Conservation (phyloP, 345 rosid species). For the Orychophragmus violaceus region DNA sequence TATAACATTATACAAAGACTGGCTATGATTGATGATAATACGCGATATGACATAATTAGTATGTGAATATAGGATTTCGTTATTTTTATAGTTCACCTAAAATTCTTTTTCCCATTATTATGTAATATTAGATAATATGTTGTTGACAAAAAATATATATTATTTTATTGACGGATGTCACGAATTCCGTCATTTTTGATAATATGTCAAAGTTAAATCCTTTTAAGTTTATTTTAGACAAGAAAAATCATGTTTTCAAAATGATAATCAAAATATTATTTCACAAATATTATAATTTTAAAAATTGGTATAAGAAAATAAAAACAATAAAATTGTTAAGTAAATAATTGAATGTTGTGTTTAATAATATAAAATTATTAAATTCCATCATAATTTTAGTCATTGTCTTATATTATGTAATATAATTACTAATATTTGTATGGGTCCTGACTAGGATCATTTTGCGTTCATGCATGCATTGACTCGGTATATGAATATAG, state of each 20-base stretch:
- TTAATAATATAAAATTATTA: neutral
- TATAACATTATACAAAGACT: neutral
- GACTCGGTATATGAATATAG: neutral
- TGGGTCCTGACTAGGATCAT: neutral
- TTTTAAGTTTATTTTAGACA: too few species aligned
- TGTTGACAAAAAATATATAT: too few species aligned
- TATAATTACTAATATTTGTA: neutral
- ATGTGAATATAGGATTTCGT: neutral
- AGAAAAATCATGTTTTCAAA: neutral
- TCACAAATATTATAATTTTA: too few species aligned
- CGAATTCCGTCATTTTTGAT: neutral
- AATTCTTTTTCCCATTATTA: neutral
- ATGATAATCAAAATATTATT: neutral
- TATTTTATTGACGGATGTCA: neutral
- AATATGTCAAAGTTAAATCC: neutral
- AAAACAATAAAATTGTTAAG: neutral
- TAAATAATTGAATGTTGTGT: neutral
- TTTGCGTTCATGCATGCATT: slow-evolving; percentile 24
- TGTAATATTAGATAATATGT: too few species aligned
- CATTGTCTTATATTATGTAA: neutral
- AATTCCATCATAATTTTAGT: neutral
- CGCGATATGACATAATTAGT: neutral
- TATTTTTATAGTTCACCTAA: too few species aligned
- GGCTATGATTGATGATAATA: neutral
- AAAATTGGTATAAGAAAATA: too few species aligned